A percentile compares a stretch with the other conserved stretches of the same genome.
phyloP scores from a whole-genome alignment of 176 grass and related monocot genomes.

The Chloris gayana region DNA sequence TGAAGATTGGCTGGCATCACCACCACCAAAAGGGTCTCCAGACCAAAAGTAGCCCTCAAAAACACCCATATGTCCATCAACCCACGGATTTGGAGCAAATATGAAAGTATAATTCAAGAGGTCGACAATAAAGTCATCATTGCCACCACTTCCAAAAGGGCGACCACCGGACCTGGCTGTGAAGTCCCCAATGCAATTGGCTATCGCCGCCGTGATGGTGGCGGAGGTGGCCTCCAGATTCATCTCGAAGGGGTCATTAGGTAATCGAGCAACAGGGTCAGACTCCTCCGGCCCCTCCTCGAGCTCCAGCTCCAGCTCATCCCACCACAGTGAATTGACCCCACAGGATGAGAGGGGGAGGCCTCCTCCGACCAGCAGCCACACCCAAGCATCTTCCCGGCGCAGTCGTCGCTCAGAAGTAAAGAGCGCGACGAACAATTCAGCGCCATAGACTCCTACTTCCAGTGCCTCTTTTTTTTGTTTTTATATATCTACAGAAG shows the following conservation, averaged over 20 bases:
- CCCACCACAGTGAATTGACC: constrained; percentile 37
- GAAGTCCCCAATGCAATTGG: constrained; percentile 47
- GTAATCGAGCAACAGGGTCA: constrained; percentile 58
- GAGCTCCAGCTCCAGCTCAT: constrained; percentile 32
- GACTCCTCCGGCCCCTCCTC: constrained; percentile 20
- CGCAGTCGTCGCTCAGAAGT: constrained; percentile 41
- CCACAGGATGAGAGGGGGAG: constrained; percentile 48
- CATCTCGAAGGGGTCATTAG: constrained; percentile 79
- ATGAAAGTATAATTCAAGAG: constrained; percentile 47
- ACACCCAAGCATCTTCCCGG: constrained; percentile 46
- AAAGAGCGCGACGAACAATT: constrained; percentile 59
- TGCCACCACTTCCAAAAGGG: constrained; percentile 11
- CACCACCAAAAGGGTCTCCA: constrained; percentile 11
- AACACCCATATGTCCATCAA: constrained; percentile 21
- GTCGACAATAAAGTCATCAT: constrained; percentile 31
- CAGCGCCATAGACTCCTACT: constrained; percentile 48
- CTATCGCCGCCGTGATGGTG: constrained; percentile 41
- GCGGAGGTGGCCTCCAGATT: constrained; percentile 45
- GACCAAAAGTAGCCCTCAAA: constrained; percentile 25
- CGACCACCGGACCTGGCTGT: constrained; percentile 23
- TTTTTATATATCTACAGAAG: constrained; percentile 23
- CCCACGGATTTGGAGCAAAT: background rate
- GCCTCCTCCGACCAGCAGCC: constrained; percentile 50
- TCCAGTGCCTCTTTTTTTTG: background rate
- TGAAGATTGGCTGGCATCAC: background rate